These are phyloP conservation scores for Physaria fendleri DNA, from an alignment of 345 rosid genomes.

Conservation along the genomic window DNA sequence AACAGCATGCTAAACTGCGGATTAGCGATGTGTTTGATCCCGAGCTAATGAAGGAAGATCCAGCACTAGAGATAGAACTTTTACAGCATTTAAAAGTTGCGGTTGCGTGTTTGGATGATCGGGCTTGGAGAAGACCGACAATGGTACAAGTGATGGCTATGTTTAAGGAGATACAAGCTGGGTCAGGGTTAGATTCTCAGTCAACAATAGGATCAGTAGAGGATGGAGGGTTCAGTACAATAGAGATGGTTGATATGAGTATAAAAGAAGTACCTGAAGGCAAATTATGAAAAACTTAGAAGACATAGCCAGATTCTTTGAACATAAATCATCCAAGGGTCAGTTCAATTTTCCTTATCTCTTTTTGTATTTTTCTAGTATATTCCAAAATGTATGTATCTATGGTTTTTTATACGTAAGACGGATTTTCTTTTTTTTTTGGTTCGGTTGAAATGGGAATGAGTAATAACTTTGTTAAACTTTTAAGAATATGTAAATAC, in stretches of 20 bases:
- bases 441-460: neutral
- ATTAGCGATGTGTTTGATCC: conserved; percentile 81
- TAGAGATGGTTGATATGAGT: conserved; percentile 72
- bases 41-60: conserved; percentile 64
- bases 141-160: conserved; percentile 75
- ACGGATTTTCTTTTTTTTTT: conserved; percentile 10
- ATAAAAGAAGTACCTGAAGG: conserved; percentile 73
- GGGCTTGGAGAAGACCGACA: conserved; percentile 58
- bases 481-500: conserved; percentile 30
- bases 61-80: conserved; percentile 65
- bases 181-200: conserved; percentile 67
- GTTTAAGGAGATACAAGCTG: conserved; percentile 79
- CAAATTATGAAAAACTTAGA: conserved; percentile 32
- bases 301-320: conserved; percentile 21
- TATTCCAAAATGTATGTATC: conserved; percentile 26
- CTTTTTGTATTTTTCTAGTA: conserved; percentile 23
- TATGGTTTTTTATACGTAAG: conserved; percentile 30
- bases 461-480: conserved; percentile 23
- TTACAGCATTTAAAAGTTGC: conserved; percentile 67
- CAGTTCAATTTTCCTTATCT: conserved; percentile 24
- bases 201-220: conserved; percentile 58
- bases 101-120: conserved; percentile 75
- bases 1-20: conserved; percentile 71
- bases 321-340: conserved; percentile 24
- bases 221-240: conserved; percentile 53